Evolutionary conservation across 139 green algal genomes (phyloP).

Genomic region (Bryopsis sp.): DNA sequence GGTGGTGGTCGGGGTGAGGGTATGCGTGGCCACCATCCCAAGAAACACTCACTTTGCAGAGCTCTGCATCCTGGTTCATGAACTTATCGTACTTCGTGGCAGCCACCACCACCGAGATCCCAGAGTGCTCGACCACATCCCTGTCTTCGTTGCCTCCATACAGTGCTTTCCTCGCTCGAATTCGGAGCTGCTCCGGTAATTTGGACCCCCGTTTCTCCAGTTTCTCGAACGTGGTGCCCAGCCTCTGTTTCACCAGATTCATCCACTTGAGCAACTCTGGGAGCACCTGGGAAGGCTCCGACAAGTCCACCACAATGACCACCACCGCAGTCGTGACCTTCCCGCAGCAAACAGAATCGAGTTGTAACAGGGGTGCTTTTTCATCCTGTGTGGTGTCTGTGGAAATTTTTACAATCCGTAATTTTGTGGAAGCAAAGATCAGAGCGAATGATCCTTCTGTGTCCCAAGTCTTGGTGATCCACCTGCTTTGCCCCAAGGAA

Average conservation of each 20-base stretch:
- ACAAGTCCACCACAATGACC: slow-evolving; percentile 58
- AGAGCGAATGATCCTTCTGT: too few species aligned
- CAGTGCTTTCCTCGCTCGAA: slow-evolving; percentile 32
- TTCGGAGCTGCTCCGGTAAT: slow-evolving; percentile 56
- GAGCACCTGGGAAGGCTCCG: slow-evolving; percentile 36
- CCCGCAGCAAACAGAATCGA: not conserved
- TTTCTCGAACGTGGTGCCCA: slow-evolving; percentile 41
- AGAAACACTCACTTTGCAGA: slow-evolving; percentile 37
- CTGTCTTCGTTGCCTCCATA: slow-evolving; percentile 39
- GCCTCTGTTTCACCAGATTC: slow-evolving; percentile 35
- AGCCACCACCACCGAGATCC: slow-evolving; percentile 46
- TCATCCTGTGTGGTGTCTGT: too few species aligned
- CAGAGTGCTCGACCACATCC: slow-evolving; percentile 40
- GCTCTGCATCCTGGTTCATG: slow-evolving; percentile 37
- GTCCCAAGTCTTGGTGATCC: not conserved
- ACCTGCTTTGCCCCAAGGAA: slow-evolving; percentile 45
- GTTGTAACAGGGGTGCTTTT: not conserved
- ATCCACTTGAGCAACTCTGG: slow-evolving; percentile 39
- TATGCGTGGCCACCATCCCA: too few species aligned
- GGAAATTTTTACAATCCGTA: too few species aligned
- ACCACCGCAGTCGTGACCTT: slow-evolving; percentile 53
- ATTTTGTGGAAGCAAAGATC: too few species aligned
- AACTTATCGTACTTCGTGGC: slow-evolving; percentile 61
- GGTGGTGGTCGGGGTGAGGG: too few species aligned
- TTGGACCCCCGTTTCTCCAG: slow-evolving; percentile 52